phyloP scores from a whole-genome alignment of 257 asterid genomes.

The Primulina tabacum region DNA sequence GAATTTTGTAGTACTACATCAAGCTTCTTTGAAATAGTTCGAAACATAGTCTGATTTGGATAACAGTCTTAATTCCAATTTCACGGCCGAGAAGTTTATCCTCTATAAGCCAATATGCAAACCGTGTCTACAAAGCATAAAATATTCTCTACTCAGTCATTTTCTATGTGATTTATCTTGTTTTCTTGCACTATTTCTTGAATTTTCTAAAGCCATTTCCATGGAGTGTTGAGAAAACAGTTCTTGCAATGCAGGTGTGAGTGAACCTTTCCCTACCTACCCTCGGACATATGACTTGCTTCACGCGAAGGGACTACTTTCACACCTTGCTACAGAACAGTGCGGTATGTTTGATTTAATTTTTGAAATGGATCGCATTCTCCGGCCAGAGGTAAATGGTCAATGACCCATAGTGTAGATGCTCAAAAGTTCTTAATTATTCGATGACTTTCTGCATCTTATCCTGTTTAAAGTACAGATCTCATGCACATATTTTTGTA shows the following conservation, averaged over 20 bases:
- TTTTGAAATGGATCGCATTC: slow-evolving; percentile 86
- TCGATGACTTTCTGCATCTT: neutral
- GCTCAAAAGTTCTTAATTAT: neutral
- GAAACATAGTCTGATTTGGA: neutral
- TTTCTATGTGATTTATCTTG: slow-evolving; percentile 2
- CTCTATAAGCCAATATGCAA: neutral
- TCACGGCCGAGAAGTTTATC: slow-evolving; percentile 1
- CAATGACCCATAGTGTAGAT: neutral
- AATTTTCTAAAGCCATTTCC: neutral
- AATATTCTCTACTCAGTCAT: slow-evolving; percentile 1
- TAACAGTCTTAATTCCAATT: neutral
- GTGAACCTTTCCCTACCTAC: slow-evolving; percentile 94
- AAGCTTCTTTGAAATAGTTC: neutral
- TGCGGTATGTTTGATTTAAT: slow-evolving; percentile 61
- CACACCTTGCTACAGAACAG: slow-evolving; percentile 48
- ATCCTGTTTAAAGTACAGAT: neutral
- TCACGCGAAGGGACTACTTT: slow-evolving; percentile 70
- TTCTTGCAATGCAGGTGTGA: slow-evolving; percentile 65
- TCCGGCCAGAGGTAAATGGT: slow-evolving; percentile 84
- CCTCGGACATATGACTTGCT: slow-evolving; percentile 95
- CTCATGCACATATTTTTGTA: neutral
- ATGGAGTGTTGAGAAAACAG: slow-evolving; percentile 1
- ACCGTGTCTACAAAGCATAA: neutral
- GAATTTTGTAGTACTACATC: too few relatives aligned
- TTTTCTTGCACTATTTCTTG: neutral